Conservation (phyloP, 768 basidiomycete genomes). For the Paxillus ammoniavirescens region DNA sequence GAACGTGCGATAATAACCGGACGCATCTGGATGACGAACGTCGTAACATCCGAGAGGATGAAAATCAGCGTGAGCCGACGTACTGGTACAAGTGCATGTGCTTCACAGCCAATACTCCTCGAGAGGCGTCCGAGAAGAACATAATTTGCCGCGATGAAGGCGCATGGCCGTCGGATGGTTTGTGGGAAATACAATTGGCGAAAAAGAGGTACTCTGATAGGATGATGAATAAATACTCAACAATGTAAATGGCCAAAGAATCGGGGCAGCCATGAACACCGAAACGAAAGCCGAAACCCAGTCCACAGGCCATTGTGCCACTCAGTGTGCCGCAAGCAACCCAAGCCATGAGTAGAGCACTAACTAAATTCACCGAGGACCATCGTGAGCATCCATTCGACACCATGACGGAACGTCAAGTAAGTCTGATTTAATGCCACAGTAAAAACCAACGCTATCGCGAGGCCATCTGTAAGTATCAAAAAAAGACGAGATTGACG, state of each 20-base stretch:
- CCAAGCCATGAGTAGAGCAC: conserved; percentile 17
- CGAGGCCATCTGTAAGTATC: neutral
- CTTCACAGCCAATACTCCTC: conserved; percentile 41
- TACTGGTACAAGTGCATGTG: conserved; percentile 47
- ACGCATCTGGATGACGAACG: conserved; percentile 58
- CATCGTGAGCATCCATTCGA: conserved; percentile 59
- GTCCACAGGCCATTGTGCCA: conserved; percentile 42
- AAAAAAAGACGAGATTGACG: neutral
- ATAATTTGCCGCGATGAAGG: conserved; percentile 67
- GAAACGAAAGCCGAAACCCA: conserved; percentile 56
- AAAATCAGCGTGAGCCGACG: conserved; percentile 54
- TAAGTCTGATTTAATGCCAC: conserved; percentile 42
- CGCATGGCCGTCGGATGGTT: conserved; percentile 50
- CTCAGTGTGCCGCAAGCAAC: neutral
- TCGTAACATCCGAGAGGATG: conserved; percentile 56
- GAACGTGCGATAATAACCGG: neutral
- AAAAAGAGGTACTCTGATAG: conserved; percentile 35
- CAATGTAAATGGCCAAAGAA: conserved; percentile 48
- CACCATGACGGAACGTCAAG: conserved; percentile 41
- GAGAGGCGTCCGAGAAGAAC: conserved; percentile 60
- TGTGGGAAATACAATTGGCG: neutral
- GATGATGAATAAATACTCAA: conserved; percentile 54
- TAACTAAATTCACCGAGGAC: conserved; percentile 52
- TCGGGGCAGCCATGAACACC: conserved; percentile 48
- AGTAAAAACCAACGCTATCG: conserved; percentile 32